These are phyloP conservation scores for Cytidiella melzeri DNA, from an alignment of 768 basidiomycete genomes.

Conservation along the genomic window DNA sequence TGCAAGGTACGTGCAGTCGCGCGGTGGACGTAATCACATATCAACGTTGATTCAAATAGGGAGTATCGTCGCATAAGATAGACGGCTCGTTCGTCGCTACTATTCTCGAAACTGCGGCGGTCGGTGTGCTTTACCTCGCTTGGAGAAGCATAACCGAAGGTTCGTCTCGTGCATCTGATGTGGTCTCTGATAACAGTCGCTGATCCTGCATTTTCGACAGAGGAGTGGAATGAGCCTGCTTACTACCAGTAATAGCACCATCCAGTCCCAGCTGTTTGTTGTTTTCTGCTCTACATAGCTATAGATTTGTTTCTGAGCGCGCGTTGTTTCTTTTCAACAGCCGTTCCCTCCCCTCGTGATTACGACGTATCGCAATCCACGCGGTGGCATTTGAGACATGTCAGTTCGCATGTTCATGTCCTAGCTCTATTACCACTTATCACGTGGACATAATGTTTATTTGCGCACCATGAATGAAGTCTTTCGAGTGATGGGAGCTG, in stretches of 20 bases:
- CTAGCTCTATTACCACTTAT: no score
- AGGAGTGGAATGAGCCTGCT: background rate
- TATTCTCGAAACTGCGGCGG: slow-evolving; percentile 69
- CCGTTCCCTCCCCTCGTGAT: no score
- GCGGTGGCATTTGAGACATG: no score
- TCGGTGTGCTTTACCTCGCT: slow-evolving; percentile 64
- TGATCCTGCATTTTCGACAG: background rate
- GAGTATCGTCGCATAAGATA: slow-evolving; percentile 26
- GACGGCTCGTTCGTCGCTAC: slow-evolving; percentile 90
- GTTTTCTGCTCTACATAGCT: background rate
- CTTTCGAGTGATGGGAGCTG: no score
- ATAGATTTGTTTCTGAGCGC: background rate
- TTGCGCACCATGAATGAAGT: no score
- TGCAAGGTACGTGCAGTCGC: slow-evolving; percentile 48
- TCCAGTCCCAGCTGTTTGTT: background rate
- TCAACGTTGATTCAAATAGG: background rate
- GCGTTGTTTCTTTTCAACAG: no score
- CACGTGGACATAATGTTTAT: no score
- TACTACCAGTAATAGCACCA: background rate
- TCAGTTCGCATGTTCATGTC: no score
- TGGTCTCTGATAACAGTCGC: background rate
- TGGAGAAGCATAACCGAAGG: slow-evolving; percentile 92
- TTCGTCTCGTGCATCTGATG: slow-evolving; percentile 25
- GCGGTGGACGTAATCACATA: slow-evolving; percentile 1
- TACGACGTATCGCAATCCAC: no score